Percentiles rank a stretch among this genome's conserved stretches.
These are phyloP conservation scores for Aspergillus hortae DNA, from an alignment of 2,329 filamentous ascomycete species.

Conservation along the genomic window DNA sequence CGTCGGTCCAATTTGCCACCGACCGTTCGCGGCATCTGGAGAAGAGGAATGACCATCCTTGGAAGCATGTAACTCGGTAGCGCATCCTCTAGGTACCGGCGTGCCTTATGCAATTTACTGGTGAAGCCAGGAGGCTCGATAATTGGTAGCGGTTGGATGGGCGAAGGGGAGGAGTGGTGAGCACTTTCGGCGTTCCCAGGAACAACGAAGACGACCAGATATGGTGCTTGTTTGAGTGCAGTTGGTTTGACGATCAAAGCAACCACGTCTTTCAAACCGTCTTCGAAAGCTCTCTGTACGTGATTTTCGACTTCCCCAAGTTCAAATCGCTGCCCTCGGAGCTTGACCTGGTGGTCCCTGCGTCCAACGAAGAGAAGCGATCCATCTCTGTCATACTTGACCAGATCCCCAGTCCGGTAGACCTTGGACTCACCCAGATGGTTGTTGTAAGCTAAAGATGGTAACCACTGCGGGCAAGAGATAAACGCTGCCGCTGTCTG, in stretches of 20 bases:
- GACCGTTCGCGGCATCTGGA: background rate
- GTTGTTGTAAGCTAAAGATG: background rate
- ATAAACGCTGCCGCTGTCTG: conserved; percentile 3
- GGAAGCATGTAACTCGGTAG: conserved; percentile 15
- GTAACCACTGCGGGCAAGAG: conserved; percentile 2
- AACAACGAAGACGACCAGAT: background rate
- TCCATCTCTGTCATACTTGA: conserved; percentile 31
- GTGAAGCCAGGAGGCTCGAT: background rate
- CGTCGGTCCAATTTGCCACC: conserved; percentile 11
- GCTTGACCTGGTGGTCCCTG: conserved; percentile 63
- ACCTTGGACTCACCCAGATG: background rate
- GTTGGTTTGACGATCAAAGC: background rate
- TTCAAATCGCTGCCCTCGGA: conserved; percentile 50
- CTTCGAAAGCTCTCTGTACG: background rate
- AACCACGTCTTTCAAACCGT: background rate
- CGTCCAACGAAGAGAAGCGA: conserved; percentile 48
- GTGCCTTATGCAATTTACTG: background rate
- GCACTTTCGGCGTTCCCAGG: background rate
- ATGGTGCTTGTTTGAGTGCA: background rate
- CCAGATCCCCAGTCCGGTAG: conserved; percentile 32
- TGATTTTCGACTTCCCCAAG: conserved; percentile 12
- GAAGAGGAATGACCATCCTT: conserved; percentile 1
- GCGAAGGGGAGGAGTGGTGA: background rate
- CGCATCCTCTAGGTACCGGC: background rate
- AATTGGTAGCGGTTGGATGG: background rate